Base-by-base conservation (phyloP, 768 basidiomycete genomes). In the Suillus bovinus region DNA sequence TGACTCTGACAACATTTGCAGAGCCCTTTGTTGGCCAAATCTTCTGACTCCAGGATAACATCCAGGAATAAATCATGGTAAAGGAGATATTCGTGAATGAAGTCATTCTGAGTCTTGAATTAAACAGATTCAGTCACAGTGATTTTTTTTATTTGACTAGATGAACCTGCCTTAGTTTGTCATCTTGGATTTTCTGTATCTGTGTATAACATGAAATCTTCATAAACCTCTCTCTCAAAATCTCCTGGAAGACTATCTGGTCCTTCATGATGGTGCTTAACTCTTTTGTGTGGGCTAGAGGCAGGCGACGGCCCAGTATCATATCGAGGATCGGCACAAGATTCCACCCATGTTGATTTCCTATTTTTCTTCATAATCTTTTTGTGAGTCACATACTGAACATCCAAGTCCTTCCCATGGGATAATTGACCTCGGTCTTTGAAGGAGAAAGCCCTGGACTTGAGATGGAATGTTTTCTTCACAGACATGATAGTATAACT, bases 81-180 rank as follows among this genome's bases (percentile, higher is more conserved):
- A 58, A 8, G 4, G 41, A 57, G 41, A 33, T 42, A 58, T 58
- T 62, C 33, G 4, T 46, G 31, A 29, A 58, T 34, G 29, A 58
- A 62, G 38, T 62, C 34, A 41, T 62, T 62, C 31, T 61, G 61
- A 38, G 55, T 58, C 61, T 61, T 34, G 8, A 38, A 41, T 36
- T 57, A 10, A 24, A 44, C 3, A 4, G 42, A 38, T 4, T 57
- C 5, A 57, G 55, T 41, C n/a, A 44, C 4, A 2, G 4, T 17
- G 13, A 27, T 29, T 10, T 49, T 41, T 16, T 7, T n/a, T 16
- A 46, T 46, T 46, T 46, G 1, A 24, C 22, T 2, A 22, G 29
- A 38, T 38, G 22, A 4, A 57, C 24, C 11, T 10, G 20, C 56
- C 36, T 59, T 59, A 22, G 33, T 59, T 59, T 59, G 33, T 36